Base-by-base conservation (phyloP, 164 flowering plant genomes). In the Berberis thunbergii region DNA sequence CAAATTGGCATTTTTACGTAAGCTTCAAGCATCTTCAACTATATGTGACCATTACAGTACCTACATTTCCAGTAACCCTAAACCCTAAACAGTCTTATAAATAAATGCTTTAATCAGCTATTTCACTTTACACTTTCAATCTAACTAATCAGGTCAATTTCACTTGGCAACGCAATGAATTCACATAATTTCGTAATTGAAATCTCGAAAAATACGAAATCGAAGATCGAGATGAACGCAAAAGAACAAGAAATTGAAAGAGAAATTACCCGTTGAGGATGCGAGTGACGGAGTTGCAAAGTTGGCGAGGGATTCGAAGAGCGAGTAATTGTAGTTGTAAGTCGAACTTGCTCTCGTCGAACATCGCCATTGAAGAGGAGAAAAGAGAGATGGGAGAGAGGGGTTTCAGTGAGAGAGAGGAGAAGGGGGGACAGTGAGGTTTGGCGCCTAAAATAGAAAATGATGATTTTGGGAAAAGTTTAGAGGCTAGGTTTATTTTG, bases 321-420 rank as follows among this genome's bases (percentile, higher is more conserved):
- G 97, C 97, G 86, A 74, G 80, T 56, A 91, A 62, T 5, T 88
- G 70, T 64, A 89, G 72, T 11, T 82, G 64, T 65, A 82, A 70
- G 59, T 89, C 91, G 67, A 91, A 89, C 73, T 81, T 83, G 61
- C 86, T 86, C 63, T 85, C 83, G 64, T 89, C 97, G 71, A 89
- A 75, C 82, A 77, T 66, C 63, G 9, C n/a, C 59, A 38, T 54
- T 7, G n/a, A 3, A 52, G n/a, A 7, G 54, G 11, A 11, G 0
- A 11, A 52, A 3, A 7, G 54, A 52, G 54, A 26, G 26, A 26
- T 26, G 26, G 26, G 26, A 26, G 26, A 26, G 26, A 26, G 26
- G 26, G 26, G 26, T 26, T 26, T 26, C 26, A 26, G 26, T 26
- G 26, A 26, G 26, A 26, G 26, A 26, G 26, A 0, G 0, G 26